These are phyloP conservation scores for Curvularia spicifera DNA, from an alignment of 2,329 filamentous ascomycete species.

Conservation along the genomic window DNA sequence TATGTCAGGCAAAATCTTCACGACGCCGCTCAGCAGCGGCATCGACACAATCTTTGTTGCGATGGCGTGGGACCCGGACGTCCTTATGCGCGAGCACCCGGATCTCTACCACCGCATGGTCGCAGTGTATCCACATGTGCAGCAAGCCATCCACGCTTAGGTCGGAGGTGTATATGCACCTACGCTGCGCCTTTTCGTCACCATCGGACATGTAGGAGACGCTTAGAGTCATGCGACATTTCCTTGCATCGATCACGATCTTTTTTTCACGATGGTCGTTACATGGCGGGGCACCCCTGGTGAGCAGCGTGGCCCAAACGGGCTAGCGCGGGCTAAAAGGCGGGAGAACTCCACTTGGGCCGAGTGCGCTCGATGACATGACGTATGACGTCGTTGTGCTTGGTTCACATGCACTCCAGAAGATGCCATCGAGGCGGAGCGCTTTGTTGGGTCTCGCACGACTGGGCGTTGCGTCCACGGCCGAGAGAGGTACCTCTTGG, in stretches of 20 bases:
- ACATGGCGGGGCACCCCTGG: conserved; percentile 22
- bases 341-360: conserved; percentile 26
- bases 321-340: conserved; percentile 34
- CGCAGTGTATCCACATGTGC: conserved; percentile 80
- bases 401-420: conserved; percentile 9
- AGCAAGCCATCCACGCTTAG: conserved; percentile 73
- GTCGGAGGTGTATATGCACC: conserved; percentile 1
- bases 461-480: conserved; percentile 32
- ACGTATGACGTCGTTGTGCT: conserved; percentile 23
- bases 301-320: conserved; percentile 21
- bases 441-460: conserved; percentile 13
- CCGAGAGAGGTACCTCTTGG: conserved; percentile 20
- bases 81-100: conserved; percentile 79
- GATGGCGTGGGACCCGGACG: conserved; percentile 69
- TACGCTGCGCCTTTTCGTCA: neutral
- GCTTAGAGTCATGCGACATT: conserved; percentile 14
- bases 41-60: conserved; percentile 92
- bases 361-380: conserved; percentile 24
- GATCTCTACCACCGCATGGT: conserved; percentile 83
- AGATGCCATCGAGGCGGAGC: conserved; percentile 17
- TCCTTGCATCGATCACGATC: conserved; percentile 19
- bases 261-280: conserved; percentile 16
- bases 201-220: conserved; percentile 1
- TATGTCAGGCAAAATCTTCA: conserved; percentile 72
- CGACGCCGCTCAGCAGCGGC: conserved; percentile 85